Evolutionary conservation across 176 grass and related monocot genomes (phyloP), one percentile per base, ranked within the genome.

Genomic region (Saccharum spontaneum): DNA sequence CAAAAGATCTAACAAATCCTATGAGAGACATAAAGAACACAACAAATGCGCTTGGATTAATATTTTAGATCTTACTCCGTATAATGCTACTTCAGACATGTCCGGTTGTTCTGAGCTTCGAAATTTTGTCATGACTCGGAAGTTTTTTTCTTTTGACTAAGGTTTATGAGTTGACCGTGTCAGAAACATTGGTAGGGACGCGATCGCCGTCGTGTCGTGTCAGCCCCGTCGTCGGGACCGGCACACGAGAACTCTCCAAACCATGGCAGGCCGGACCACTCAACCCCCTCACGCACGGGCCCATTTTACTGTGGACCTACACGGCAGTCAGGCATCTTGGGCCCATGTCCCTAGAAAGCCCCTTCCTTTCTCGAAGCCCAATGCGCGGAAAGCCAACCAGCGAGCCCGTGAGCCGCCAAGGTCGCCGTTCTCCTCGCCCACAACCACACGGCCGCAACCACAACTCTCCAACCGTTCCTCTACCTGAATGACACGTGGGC

Each of bases 341-440:
- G 49, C 50, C 17, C 78, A 17, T 31, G 3, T 10, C 41, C 23
- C 77, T 20, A 86, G 52, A 85, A 82, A 81, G 31, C 40, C 40
- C 8, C 9, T 3, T 0, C 17, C 52, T 80, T 86, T 89, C 64
- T 9, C 83, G 12, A 48, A 49, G 71, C 39, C 48, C 82, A 36
- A 85, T 7, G 68, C n/a, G 4, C 57, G 1, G 13, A 52, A n/a
- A 28, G 1, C 67, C 9, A 49, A 3, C 55, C 3, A 63, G 68
- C 48, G 48, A 50, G 48, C 38, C 23, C 80, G 43, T 43, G 31
- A 60, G 43, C 49, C 14, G 50, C 69, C 20, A 63, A 13, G 43
- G 44, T 12, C 45, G 49, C 16, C 34, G n/a, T 44, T 44, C 34
- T 81, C 65, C 31, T 75, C 71, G 14, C 73, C 10, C 28, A 20